Conservation (phyloP, 805 yeast genomes). For the Schizosaccharomyces japonicus region DNA sequence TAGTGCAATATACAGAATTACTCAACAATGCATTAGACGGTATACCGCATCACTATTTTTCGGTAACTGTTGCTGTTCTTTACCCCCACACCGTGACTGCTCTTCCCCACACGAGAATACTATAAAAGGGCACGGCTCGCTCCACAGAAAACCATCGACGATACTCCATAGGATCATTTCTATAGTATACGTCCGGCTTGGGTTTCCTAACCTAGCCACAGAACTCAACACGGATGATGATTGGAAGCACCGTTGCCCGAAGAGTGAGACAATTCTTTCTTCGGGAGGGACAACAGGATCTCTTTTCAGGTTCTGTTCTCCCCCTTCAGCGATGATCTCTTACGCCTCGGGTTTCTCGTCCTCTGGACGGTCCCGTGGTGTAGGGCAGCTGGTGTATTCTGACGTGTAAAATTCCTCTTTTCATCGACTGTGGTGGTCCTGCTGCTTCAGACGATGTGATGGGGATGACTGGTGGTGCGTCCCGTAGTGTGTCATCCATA, state of each 20-base stretch:
- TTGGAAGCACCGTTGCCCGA: constrained; percentile 1
- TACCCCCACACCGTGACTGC: too few species aligned
- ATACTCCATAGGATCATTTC: constrained; percentile 4
- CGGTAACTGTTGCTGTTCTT: too few species aligned
- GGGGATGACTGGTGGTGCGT: too few species aligned
- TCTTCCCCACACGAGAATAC: not conserved
- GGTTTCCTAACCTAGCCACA: constrained; percentile 5
- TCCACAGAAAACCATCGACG: not conserved
- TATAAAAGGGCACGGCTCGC: not conserved
- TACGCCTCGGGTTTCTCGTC: not conserved
- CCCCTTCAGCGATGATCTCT: constrained; percentile 1
- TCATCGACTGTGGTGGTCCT: too few species aligned
- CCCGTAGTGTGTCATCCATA: too few species aligned
- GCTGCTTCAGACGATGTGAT: too few species aligned
- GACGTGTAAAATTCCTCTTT: too few species aligned
- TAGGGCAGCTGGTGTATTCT: constrained; percentile 3
- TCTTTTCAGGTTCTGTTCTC: not conserved
- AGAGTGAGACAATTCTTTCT: not conserved
- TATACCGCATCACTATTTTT: too few species aligned
- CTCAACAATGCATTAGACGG: too few species aligned
- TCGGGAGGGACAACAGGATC: not conserved
- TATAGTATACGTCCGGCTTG: constrained; percentile 5
- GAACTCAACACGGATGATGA: constrained; percentile 5
- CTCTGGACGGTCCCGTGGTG: not conserved
- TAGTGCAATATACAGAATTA: too few species aligned